Evolutionary conservation across 2,329 filamentous ascomycete species (phyloP), one percentile per base, ranked within the genome.

Genomic region (Capronia epimyces): DNA sequence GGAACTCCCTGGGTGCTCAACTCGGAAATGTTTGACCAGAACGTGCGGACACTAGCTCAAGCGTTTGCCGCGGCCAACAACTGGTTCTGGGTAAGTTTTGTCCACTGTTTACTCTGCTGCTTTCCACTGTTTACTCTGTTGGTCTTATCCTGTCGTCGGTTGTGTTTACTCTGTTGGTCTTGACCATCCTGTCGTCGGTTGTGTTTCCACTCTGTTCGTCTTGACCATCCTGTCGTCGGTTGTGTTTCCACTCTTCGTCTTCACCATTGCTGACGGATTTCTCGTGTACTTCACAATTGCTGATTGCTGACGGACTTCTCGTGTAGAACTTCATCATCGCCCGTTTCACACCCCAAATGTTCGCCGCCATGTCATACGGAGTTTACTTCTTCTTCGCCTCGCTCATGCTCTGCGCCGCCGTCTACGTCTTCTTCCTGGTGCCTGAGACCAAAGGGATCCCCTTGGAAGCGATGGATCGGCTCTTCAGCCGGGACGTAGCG

Each of bases 51-150:
- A 0, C 74, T 89, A 0, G 85, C 84, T 1, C 85, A 89, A 63
- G 84, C 86, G 8, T 84, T 77, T 31, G 86, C 86, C 0, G 80
- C 84, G 0, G 80, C 80, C 2, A 84, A 79, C 67, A 87, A 88
- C 67, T 88, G 84, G 84, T 75, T 84, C 62, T 84, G 72, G 36
- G 36, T 39, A 7, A 39, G 36, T n/a, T n/a, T n/a, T n/a, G n/a
- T n/a, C n/a, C n/a, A n/a, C n/a, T n/a, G n/a, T n/a, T n/a, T n/a
- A n/a, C n/a, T n/a, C n/a, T n/a, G n/a, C n/a, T n/a, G n/a, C n/a
- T n/a, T n/a, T n/a, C n/a, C n/a, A n/a, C n/a, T n/a, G n/a, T n/a
- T n/a, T n/a, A n/a, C n/a, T n/a, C n/a, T n/a, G n/a, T n/a, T n/a
- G n/a, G n/a, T n/a, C n/a, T n/a, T n/a, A n/a, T n/a, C n/a, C n/a